A percentile compares a stretch with the other conserved stretches of the same genome.
These are phyloP conservation scores for Trypanosoma boissoni DNA, from an alignment of 208 protist genomes.

Conservation along the genomic window DNA sequence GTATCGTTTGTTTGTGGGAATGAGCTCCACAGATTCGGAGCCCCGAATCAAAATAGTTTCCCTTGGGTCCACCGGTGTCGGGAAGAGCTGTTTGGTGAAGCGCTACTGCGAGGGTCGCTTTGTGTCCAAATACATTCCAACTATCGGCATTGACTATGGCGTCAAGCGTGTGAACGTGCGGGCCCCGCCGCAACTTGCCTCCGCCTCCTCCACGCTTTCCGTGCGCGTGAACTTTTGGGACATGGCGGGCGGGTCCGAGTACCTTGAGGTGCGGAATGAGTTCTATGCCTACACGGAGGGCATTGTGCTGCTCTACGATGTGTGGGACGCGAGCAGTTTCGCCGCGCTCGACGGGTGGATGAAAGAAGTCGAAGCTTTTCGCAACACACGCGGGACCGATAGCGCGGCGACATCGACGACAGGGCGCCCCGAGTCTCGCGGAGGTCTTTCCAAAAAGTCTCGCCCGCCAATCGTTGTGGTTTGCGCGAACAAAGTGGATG, in stretches of 20 bases:
- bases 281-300: slow-evolving; percentile 96
- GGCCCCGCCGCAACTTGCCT: slow-evolving; percentile 2
- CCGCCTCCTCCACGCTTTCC: slow-evolving; percentile 14
- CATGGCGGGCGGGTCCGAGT: slow-evolving; percentile 88
- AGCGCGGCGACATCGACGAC: background rate
- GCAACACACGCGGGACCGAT: slow-evolving; percentile 8
- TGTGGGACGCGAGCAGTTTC: slow-evolving; percentile 54
- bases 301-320: slow-evolving; percentile 83
- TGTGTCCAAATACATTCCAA: slow-evolving; percentile 94
- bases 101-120: slow-evolving; percentile 96
- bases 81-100: slow-evolving; percentile 97
- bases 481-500: slow-evolving; percentile 72
- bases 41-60: slow-evolving; percentile 90
- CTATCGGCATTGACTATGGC: slow-evolving; percentile 97
- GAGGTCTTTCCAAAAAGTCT: slow-evolving; percentile 21
- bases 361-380: slow-evolving; percentile 56
- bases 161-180: slow-evolving; percentile 85
- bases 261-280: slow-evolving; percentile 93
- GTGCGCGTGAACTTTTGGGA: slow-evolving; percentile 97
- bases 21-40: slow-evolving; percentile 8
- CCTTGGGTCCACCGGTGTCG: slow-evolving; percentile 83
- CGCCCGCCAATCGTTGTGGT: slow-evolving; percentile 44
- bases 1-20: slow-evolving; percentile 27
- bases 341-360: slow-evolving; percentile 60
- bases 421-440: slow-evolving; percentile 14